Evolutionary conservation across 2,329 filamentous ascomycete genomes (phyloP), one percentile per base, ranked within the genome.

Genomic region (Orbilia javanica): DNA sequence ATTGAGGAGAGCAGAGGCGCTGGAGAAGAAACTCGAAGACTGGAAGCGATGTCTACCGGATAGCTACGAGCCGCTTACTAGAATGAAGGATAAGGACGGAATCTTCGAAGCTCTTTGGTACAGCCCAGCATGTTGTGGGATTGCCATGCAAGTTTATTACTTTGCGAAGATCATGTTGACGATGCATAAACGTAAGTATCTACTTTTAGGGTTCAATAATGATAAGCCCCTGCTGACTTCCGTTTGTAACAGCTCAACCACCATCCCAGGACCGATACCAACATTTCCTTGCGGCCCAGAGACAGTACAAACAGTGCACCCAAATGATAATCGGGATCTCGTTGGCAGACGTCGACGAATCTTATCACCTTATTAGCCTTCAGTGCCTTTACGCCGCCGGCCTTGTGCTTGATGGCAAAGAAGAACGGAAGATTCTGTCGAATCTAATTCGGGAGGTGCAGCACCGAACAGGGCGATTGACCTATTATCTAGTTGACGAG

Each of bases 281-380:
- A 44, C 74, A 78, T 48, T 78, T 78, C 46, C 74, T 78, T 29
- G 74, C 67, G 2, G 74, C 74, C 18, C 74, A 78, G 36, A 29
- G 74, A 36, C 62, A 72, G 29, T 78, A 78, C 36, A 78, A 78
- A 55, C 20, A 57, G 36, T 65, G 67, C 15, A 78, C 67, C 22
- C 60, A 68, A 36, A 78, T 78, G 74, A 78, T 78, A 34, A 78
- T 78, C 36, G 74, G 74, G 7, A 72, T 78, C 8, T 78, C 74
- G 2, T 55, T 78, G 3, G 70, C 74, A 22, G 74, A 69, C 5
- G 70, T 68, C 27, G 74, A 78, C n/a, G 74, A 78, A 63, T 67
- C 74, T 1, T 78, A 78, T 18, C 74, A 78, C 27, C 53, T 78
- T 3, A 68, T 78, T 8, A 78, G 74, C 22, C 62, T 78, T 3